A percentile compares a stretch with the other conserved stretches of the same genome.
Evolutionary conservation across 495 filamentous ascomycete genomes (phyloP).

Genomic region (Talaromyces adpressus): DNA sequence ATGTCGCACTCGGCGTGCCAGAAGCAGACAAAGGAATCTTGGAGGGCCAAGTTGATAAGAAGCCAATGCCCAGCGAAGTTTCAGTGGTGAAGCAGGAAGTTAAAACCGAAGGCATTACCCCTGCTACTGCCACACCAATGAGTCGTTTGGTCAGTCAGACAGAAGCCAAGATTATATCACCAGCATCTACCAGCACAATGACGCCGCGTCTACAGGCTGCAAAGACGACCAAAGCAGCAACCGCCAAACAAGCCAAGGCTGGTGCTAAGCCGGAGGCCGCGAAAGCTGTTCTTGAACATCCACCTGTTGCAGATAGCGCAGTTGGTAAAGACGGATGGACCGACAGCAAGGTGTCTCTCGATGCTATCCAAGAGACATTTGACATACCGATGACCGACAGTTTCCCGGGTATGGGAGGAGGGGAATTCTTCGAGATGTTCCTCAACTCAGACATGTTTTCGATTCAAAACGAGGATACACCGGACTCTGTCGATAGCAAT

Average conservation of each 20-base stretch:
- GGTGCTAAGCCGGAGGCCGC: slow-evolving; percentile 24
- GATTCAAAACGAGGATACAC: slow-evolving; percentile 32
- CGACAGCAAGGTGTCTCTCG: slow-evolving; percentile 33
- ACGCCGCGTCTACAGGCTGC: slow-evolving; percentile 28
- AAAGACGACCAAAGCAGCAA: slow-evolving; percentile 21
- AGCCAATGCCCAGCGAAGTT: slow-evolving; percentile 13
- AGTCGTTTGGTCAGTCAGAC: slow-evolving; percentile 32
- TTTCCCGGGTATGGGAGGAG: slow-evolving; percentile 22
- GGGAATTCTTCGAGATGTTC: slow-evolving; percentile 34
- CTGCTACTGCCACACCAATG: slow-evolving; percentile 36
- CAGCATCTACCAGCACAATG: slow-evolving; percentile 33
- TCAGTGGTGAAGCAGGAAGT: slow-evolving; percentile 27
- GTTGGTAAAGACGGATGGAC: slow-evolving; percentile 32
- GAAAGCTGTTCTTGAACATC: slow-evolving; percentile 16
- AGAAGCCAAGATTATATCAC: slow-evolving; percentile 32
- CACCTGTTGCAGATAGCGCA: slow-evolving; percentile 7
- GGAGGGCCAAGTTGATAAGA: slow-evolving; percentile 17
- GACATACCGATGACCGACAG: slow-evolving; percentile 21
- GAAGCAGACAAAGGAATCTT: slow-evolving; percentile 25
- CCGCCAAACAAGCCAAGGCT: slow-evolving; percentile 21
- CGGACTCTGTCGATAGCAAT: slow-evolving; percentile 29
- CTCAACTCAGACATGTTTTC: slow-evolving; percentile 38
- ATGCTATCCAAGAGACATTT: slow-evolving; percentile 37
- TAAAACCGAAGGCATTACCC: slow-evolving; percentile 31
- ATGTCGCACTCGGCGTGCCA: slow-evolving; percentile 22